phyloP scores from a whole-genome alignment of 495 filamentous ascomycete species.

The Penicillium pulvis region DNA sequence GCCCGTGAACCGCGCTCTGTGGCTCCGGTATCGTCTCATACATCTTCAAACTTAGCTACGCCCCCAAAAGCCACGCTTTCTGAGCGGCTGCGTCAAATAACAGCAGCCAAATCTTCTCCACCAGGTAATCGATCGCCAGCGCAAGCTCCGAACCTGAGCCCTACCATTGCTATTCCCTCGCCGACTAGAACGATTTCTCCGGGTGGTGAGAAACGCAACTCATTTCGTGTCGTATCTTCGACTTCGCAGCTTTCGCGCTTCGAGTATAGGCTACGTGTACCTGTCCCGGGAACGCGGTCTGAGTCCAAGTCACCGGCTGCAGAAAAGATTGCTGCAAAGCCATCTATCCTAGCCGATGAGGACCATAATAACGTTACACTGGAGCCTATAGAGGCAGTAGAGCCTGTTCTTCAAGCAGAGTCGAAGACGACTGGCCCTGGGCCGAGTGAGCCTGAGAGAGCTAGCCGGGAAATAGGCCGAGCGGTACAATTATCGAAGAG shows the following conservation, averaged over 20 bases:
- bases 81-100: neutral
- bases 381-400: neutral
- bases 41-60: neutral
- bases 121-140: neutral
- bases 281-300: conserved; percentile 2
- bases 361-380: neutral
- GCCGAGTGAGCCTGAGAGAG: neutral
- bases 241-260: conserved; percentile 50
- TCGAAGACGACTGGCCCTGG: neutral
- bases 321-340: neutral
- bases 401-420: neutral
- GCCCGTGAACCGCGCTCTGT: neutral
- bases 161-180: neutral
- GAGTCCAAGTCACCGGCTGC: conserved; percentile 4
- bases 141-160: neutral
- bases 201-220: conserved; percentile 7
- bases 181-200: neutral
- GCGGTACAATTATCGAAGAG: conserved; percentile 14
- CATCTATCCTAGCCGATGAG: neutral
- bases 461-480: neutral
- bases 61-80: neutral
- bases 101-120: neutral
- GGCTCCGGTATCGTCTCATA: neutral
- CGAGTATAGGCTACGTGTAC: conserved; percentile 41
- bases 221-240: conserved; percentile 40